These are phyloP conservation scores for Schwanniomyces polymorphus DNA, from an alignment of 805 yeast species.

Conservation along the genomic window DNA sequence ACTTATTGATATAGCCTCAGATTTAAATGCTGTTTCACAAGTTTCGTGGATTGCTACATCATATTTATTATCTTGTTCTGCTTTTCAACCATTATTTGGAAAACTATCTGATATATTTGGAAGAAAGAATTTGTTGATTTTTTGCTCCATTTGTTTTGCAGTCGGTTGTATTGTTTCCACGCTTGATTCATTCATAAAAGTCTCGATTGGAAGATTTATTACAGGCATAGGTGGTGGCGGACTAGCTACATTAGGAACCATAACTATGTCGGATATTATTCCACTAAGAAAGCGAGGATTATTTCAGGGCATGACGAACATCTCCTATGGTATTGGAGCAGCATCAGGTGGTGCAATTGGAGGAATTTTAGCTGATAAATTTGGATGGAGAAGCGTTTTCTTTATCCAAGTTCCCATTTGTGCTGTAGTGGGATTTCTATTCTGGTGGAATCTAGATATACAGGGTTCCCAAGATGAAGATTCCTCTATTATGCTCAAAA, in stretches of 20 bases:
- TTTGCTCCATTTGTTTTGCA: slow-evolving; percentile 54
- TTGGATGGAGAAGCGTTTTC: slow-evolving; percentile 51
- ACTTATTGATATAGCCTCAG: slow-evolving; percentile 65
- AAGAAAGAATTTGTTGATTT: slow-evolving; percentile 49
- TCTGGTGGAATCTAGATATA: slow-evolving; percentile 36
- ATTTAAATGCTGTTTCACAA: slow-evolving; percentile 59
- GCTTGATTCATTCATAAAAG: slow-evolving; percentile 46
- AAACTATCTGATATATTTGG: slow-evolving; percentile 72
- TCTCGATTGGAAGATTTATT: slow-evolving; percentile 54
- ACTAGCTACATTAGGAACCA: slow-evolving; percentile 68
- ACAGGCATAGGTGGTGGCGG: slow-evolving; percentile 95
- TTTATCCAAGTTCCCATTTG: slow-evolving; percentile 42
- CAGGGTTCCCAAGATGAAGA: slow-evolving; percentile 59
- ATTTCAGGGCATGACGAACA: slow-evolving; percentile 78
- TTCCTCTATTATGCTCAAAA: slow-evolving; percentile 42
- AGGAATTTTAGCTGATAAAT: slow-evolving; percentile 53
- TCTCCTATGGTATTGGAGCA: slow-evolving; percentile 72
- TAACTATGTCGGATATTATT: slow-evolving; percentile 72
- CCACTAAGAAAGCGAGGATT: slow-evolving; percentile 75
- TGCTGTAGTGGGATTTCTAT: slow-evolving; percentile 36
- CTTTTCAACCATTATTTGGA: slow-evolving; percentile 72
- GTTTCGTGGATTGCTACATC: slow-evolving; percentile 75
- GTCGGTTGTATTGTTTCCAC: slow-evolving; percentile 51
- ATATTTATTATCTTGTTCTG: slow-evolving; percentile 63
- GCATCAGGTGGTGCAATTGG: slow-evolving; percentile 44